Evolutionary conservation across 306 rosid species (phyloP), one percentile per base, ranked within the genome.

Genomic region (Trifolium pratense): DNA sequence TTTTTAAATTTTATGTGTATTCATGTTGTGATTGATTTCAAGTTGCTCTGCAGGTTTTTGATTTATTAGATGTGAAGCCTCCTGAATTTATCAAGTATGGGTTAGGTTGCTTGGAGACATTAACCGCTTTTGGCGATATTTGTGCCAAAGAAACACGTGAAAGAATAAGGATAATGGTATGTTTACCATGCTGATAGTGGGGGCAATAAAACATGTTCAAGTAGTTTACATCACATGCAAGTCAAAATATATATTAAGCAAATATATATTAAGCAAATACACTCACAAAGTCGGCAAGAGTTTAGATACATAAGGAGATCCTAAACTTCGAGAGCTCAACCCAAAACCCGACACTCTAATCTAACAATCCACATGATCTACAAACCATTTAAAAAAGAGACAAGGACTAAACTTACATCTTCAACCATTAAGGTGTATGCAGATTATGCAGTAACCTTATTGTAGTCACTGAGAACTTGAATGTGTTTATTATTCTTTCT

Each of bases 121-220:
- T 95, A 82, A 92, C 90, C 60, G 74, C 0, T 64, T 64, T 75
- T 81, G 97, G 97, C 1, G 97, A 95, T 71, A 48, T 75, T 75
- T 76, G 89, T 85, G 99, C 99, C 60, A 90, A 79, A 84, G 97
- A 91, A 60, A 83, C 80, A 53, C 99, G 99, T 64, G 84, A 88
- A 66, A 95, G 82, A 77, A 52, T 95, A 49, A 83, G 96, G 81
- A 87, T 91, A 55, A 64, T 95, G 93, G 99, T 91, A 90, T 78
- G 90, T 79, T 78, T 18, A 9, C n/a, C 53, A 43, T 57, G 8
- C 46, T 66, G n/a, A 20, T 72, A 42, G 31, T 29, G 32, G 23
- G 7, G 36, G 20, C 13, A 4, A 25, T 32, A 20, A 45, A 59
- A 55, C 56, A 67, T 36, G 11, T 39, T 39, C 39, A 36, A 52